Evolutionary conservation across 2,329 filamentous ascomycete species (phyloP), one percentile per base, ranked within the genome.

Genomic region (Penicillium sp.): DNA sequence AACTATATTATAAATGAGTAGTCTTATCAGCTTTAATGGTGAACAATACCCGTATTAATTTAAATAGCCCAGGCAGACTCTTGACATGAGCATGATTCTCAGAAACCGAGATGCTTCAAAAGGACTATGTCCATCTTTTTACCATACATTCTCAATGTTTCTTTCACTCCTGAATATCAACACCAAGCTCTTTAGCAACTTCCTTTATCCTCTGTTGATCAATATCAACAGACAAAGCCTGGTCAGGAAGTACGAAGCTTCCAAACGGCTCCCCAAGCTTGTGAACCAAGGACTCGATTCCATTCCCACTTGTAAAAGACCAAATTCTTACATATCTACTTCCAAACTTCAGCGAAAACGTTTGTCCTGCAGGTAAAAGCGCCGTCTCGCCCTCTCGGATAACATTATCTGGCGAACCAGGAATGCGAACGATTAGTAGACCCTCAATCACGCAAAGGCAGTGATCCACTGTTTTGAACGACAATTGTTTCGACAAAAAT

Each of bases 381-480:
- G 80, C 67, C 0, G 80, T 79, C 61, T 83, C 76, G 0, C 79
- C 79, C 48, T 78, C 77, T 2, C 71, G 66, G 40, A 80, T 70
- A 4, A 67, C 62, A 1, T 62, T 65, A 58, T 73, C 71, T 4
- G 60, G 57, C 5, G 65, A 64, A 1, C 65, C 73, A 56, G 70
- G 68, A 26, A 82, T 55, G 35, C 64, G 68, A 4, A 83, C 72
- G 16, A 65, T 68, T 4, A 82, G 62, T 0, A 71, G 60, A 0
- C 81, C 81, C 57, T 82, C 79, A 43, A 74, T 67, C 0, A 82
- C 72, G 54, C 71, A 75, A 47, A 84, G 71, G 52, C 79, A 81
- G 64, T 84, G 82, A 60, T 83, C 81, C 1, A 79, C 78, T 0
- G 65, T 65, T 0, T 65, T 53, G 59, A 83, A 84, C 0, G 68